These are phyloP conservation scores for Talaromyces sp. DNA, from an alignment of 2,329 filamentous ascomycete genomes.

Conservation along the genomic window DNA sequence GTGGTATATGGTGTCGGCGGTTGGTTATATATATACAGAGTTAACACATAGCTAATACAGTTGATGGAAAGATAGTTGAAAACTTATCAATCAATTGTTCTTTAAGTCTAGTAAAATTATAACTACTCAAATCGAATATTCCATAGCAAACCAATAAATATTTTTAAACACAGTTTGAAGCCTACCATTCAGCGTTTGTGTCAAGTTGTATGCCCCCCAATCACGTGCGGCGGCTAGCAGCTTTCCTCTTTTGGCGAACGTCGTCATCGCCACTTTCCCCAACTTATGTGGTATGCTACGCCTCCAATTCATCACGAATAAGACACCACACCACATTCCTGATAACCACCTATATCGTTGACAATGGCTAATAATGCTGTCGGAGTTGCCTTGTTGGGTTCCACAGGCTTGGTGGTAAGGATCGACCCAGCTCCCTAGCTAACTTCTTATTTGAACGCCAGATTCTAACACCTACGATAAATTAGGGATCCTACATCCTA, in stretches of 20 bases:
- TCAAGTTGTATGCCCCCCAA: neutral
- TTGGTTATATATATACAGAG: too few relatives aligned
- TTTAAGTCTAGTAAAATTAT: too few relatives aligned
- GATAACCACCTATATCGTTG: neutral
- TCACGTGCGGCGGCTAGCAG: neutral
- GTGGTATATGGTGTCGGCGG: too few relatives aligned
- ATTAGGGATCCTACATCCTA: constrained; percentile 68
- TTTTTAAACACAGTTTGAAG: too few relatives aligned
- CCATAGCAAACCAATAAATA: too few relatives aligned
- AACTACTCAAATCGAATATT: too few relatives aligned
- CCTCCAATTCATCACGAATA: neutral
- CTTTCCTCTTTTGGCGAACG: constrained; percentile 1
- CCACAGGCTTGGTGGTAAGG: constrained; percentile 48
- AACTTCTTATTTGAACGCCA: neutral
- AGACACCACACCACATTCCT: neutral
- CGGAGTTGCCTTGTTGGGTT: constrained; percentile 38
- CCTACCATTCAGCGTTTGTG: neutral
- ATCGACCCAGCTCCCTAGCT: constrained; percentile 1
- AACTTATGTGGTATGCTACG: neutral
- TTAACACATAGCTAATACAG: too few relatives aligned
- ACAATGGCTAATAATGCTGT: constrained; percentile 36
- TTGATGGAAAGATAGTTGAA: neutral
- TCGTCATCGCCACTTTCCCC: neutral
- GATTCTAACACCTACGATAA: constrained; percentile 23
- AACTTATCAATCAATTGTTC: neutral